Base-by-base conservation (phyloP, 2,329 filamentous ascomycete species). In the Sclerotinia minor region DNA sequence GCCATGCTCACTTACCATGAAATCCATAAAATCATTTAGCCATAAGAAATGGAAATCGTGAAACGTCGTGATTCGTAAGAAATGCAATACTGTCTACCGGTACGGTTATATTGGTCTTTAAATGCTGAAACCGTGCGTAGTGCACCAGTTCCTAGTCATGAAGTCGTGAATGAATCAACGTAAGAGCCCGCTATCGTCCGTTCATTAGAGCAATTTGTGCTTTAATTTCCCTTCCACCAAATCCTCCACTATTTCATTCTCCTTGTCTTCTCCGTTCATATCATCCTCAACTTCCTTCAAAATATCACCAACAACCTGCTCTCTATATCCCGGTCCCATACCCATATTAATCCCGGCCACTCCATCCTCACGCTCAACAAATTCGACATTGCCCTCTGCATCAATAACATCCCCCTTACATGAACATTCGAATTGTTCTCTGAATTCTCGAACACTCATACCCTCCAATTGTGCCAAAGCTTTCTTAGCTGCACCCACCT, bases 401-500 rank as follows among this genome's bases (percentile, higher is more conserved):
- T 54, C 55, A 49, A 57, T 17, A 29, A 61, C 29, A 24, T 58
- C 67, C 6, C 57, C 45, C 2, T 65, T 65, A 76, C 92, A 97
- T 71, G 85, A 78, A 73, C 93, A 96, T 1, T 80, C 80, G 75
- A 85, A 91, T 71, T 77, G 79, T 64, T 76, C 76, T 70, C 85
- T 82, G 69, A 91, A 96, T 65, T 89, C 84, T 11, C 81, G 81
- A 8, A 81, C 78, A 3, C 73, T 75, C 73, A 87, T 77, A 0
- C 73, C 78, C 60, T 81, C 74, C 45, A 89, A 69, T 67, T 77
- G 76, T 3, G 79, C 77, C 63, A 90, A 71, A 1, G 88, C 88
- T 70, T 80, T 80, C 71, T 87, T 85, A 17, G 89, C 88, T 0
- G 86, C 89, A 17, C 82, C 82, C 5, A 90, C 78, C 78, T 93